Base-by-base conservation (phyloP, 2,329 filamentous ascomycete genomes). In the Penicillium sp. region DNA sequence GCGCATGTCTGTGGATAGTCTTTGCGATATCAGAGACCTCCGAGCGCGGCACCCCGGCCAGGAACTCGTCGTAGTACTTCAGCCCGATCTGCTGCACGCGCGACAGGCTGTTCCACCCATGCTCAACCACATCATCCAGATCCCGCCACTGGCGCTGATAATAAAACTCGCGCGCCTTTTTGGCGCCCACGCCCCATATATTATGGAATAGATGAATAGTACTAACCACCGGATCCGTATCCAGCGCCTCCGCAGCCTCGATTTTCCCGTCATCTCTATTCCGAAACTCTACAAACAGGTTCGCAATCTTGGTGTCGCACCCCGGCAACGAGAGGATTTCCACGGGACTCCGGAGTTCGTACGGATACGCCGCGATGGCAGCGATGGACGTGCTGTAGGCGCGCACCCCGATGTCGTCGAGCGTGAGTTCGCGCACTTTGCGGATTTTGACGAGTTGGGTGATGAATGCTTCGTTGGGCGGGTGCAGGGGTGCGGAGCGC, bases 1-100 rank as follows among this genome's bases (percentile, higher is more conserved):
- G 83, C 1, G 91, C 91, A 60, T 94, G 86, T 1, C 74, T 65
- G 1, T 87, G 78, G 16, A 97, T 81, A 1, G 79, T 77, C 4
- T 74, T 65, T 0, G 82, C 83, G 53, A 96, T 96, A 0, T 69
- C 66, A 63, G 90, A 86, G 0, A 91, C 88, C 70, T 97, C 91
- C 0, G 67, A 57, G 1, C 91, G 83, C 0, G 90, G 82, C 4
- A 97, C 90, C 14, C 82, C 84, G 16, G 80, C 72, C 47, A 83
- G 76, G 55, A 99, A 89, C 61, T 97, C 93, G 33, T 95, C 88
- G 69, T 95, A 96, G 73, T 86, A 97, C 69, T 97, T 97, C 46
- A 97, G 78, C 0, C 94, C 93, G 55, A 97, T 96, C 69, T 97
- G 91, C 71, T 97, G 93, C 1, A 90, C 88, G 12, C 91, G 84